Evolutionary conservation across 2,329 filamentous ascomycete genomes (phyloP).

Genomic region (Penicillium sp.): DNA sequence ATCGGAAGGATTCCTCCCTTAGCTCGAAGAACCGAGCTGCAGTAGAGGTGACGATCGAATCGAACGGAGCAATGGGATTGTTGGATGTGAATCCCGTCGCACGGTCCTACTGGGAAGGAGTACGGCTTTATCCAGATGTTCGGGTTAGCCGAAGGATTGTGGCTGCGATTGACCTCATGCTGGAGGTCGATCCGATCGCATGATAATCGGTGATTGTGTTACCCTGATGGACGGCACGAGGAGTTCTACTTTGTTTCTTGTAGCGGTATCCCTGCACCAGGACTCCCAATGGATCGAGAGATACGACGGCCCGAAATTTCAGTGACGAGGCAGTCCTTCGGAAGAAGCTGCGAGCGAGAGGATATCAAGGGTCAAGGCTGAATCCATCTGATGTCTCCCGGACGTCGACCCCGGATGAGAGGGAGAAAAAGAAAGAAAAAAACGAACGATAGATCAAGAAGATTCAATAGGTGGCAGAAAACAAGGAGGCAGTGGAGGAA

Average conservation of each 20-base stretch:
- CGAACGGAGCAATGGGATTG: not conserved
- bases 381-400: not conserved
- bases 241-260: no score
- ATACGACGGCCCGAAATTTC: not conserved
- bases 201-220: conserved; percentile 1
- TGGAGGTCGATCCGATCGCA: conserved; percentile 7
- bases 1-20: not conserved
- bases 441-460: not conserved
- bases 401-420: not conserved
- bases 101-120: not conserved
- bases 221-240: not conserved
- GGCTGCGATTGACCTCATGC: not conserved
- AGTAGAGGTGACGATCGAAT: not conserved
- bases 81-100: not conserved
- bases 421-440: not conserved
- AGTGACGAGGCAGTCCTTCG: not conserved
- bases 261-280: not conserved
- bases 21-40: not conserved
- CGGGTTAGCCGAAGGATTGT: not conserved
- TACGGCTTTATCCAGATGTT: not conserved
- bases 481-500: not conserved
- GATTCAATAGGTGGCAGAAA: not conserved
- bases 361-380: not conserved
- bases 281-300: not conserved
- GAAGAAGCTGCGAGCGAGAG: not conserved